Base-by-base conservation (phyloP, 1,284 basidiomycete genomes). In the Heterobasidion irregulare region DNA sequence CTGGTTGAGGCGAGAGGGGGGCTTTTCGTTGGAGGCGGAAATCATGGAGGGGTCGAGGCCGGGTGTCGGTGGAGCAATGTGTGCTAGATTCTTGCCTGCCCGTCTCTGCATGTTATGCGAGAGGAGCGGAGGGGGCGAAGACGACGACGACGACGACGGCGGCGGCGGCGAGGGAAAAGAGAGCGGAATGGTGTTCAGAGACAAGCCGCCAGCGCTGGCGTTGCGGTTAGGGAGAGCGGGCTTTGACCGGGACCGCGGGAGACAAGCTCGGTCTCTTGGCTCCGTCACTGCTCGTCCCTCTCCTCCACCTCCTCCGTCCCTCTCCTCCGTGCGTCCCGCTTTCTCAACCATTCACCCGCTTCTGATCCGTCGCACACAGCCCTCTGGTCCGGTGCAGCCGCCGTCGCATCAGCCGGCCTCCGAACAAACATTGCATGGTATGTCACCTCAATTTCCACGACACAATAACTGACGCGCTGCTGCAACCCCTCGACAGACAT, bases 81-180 rank as follows among this genome's bases (percentile, higher is more conserved):
- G 77, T 54, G 80, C 78, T 58, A 74, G 71, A 53, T 70, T 73
- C 64, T 78, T 78, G 48, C 68, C 72, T 54, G 72, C 64, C 58
- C 83, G 79, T 64, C 84, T 77, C 63, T 83, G 83, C 83, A 86
- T 84, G 35, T 61, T 54, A 13, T 36, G n/a, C 15, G 32, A 47
- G 59, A 7, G 47, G 26, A 26, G 26, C 26, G 26, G 26, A 26
- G 0, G 4, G 26, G 26, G 26, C 26, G 4, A 26, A 12, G 52
- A 47, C 18, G 53, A 43, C 19, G 53, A 34, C 19, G 47, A 45
- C 2, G 59, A 47, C 18, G 49, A 48, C 12, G 58, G 44, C 8
- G 51, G 19, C 8, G 51, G 19, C 8, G 26, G 19, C 9, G 15
- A 19, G 18, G 46, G 18, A 10, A 9, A 47, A 32, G 46, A 41